Conservation (phyloP, 345 rosid species). For the sweet orange (Citrus sinensis) region DVS_A1.0 CM039169.1:28655001-28655500, state of each 20-base stretch:
- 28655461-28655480: neutral
- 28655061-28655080: neutral
- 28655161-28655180: neutral
- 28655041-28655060: neutral
- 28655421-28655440: neutral
- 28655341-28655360: neutral
- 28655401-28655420: slow-evolving; percentile 4
- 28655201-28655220: neutral
- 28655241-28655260: neutral
- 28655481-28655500: neutral
- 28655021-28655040: neutral
- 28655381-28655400: neutral
- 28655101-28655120: too few species aligned
- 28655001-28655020: neutral
- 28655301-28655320: neutral
- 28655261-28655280: neutral
- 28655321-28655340: neutral
- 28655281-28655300: neutral
- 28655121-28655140: neutral
- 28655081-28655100: neutral
- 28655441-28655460: neutral
- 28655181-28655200: slow-evolving; percentile 3
- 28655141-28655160: neutral
- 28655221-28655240: neutral
- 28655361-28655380: neutral